Conservation (phyloP, 495 filamentous ascomycete genomes). For the Neurospora sp. region DNA sequence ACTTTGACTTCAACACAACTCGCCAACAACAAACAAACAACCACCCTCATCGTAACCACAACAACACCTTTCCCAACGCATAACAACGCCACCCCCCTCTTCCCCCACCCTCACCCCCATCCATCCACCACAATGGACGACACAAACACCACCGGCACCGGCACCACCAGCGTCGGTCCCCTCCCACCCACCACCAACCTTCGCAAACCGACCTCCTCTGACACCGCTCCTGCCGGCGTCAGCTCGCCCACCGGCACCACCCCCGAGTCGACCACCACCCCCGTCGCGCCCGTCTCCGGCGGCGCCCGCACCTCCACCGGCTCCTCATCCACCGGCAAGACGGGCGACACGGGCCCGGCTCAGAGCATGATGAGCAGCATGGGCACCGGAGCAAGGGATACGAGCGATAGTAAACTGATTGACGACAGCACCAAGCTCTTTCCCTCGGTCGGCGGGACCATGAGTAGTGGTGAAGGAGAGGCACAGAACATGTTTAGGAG, state of each 20-base stretch:
- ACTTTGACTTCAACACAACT: not conserved
- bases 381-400: not conserved
- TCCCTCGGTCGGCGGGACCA: not conserved
- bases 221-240: too few relatives aligned
- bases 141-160: not conserved
- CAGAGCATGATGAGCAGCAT: not conserved
- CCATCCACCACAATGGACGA: not conserved
- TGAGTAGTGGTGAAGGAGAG: not conserved
- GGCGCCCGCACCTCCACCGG: not conserved
- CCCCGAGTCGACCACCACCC: not conserved
- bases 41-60: not conserved
- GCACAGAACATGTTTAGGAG: not conserved
- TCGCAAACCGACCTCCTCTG: too few relatives aligned
- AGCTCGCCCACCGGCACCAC: not conserved
- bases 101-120: not conserved
- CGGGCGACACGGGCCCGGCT: not conserved
- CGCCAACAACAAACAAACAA: not conserved
- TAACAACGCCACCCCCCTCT: not conserved
- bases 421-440: not conserved
- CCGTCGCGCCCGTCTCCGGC: not conserved
- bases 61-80: not conserved
- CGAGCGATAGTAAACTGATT: not conserved
- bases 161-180: not conserved
- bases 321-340: not conserved
- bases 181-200: not conserved